Base-by-base conservation (phyloP, 176 grass and related monocot species). In the Eragrostis curvula region DNA sequence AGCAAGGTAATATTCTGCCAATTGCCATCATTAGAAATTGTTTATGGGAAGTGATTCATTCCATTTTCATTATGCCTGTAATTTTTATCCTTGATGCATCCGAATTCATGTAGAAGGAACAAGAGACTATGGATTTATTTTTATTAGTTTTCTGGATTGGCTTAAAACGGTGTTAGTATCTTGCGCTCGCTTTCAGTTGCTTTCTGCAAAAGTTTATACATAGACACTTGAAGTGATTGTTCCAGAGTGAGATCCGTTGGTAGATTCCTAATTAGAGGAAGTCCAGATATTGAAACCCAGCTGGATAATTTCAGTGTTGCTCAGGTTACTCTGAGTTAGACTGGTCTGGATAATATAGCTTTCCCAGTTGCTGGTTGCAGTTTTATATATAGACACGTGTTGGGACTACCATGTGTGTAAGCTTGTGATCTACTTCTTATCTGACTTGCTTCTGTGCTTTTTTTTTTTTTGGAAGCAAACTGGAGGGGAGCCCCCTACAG, bases 1-100 rank as follows among this genome's bases (percentile, higher is more conserved):
- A 98, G 69, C 92, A 98, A 98, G 92, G 96, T 98, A 89, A 87
- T 75, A 65, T 65, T 60, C 56, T 85, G 78, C 77, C 18, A 70
- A 29, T 51, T 51, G 55, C n/a, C n/a, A n/a, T n/a, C n/a, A n/a
- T n/a, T n/a, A n/a, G n/a, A n/a, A n/a, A n/a, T n/a, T n/a, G n/a
- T n/a, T 10, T n/a, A n/a, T n/a, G n/a, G n/a, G n/a, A n/a, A n/a
- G n/a, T n/a, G n/a, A n/a, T 65, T 66, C 56, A 58, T 68, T 66
- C 9, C 27, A 18, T 77, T 77, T 51, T 12, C 17, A 24, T 51
- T 87, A 64, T 78, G 66, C 72, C 36, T 52, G 32, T 82, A 20
- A 48, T 71, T 65, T 48, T 78, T 8, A 55, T 77, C 45, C 76
- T 71, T 77, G 18, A 68, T 10, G 21, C 52, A 60, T 56, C 11